Percentiles rank a stretch among this genome's conserved stretches.
Evolutionary conservation across 1,139 yeast genomes (phyloP).

Genomic region (Zygotorulaspora mrakii): DNA sequence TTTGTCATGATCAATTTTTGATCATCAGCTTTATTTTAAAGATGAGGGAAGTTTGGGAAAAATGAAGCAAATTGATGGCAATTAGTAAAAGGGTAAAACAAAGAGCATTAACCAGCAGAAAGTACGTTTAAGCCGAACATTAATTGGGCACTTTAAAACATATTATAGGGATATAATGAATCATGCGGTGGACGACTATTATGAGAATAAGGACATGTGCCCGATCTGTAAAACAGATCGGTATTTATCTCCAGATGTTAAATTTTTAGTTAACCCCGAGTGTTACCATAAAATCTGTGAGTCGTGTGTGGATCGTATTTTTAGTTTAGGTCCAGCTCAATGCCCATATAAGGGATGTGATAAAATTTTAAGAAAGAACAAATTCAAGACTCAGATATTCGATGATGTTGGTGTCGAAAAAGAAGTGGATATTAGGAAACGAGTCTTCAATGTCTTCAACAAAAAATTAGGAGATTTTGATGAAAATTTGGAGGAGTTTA

Average conservation of each 20-base stretch:
- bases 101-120: not conserved
- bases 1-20: too few species aligned
- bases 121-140: slow-evolving; percentile 8
- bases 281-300: slow-evolving; percentile 98
- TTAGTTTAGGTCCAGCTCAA: slow-evolving; percentile 91
- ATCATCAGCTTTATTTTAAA: too few species aligned
- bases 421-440: slow-evolving; percentile 84
- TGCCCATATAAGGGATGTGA: slow-evolving; percentile 95
- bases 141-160: not conserved
- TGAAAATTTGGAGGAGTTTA: slow-evolving; percentile 54
- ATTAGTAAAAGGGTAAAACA: too few species aligned
- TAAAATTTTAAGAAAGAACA: slow-evolving; percentile 78
- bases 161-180: slow-evolving; percentile 1
- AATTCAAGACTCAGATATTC: slow-evolving; percentile 86
- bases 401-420: slow-evolving; percentile 86
- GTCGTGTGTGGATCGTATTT: slow-evolving; percentile 91
- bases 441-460: slow-evolving; percentile 75
- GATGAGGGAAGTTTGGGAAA: too few species aligned
- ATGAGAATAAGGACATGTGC: slow-evolving; percentile 68
- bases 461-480: slow-evolving; percentile 74
- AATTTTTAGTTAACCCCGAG: slow-evolving; percentile 88
- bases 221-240: slow-evolving; percentile 96
- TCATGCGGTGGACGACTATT: slow-evolving; percentile 31
- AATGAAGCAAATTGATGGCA: too few species aligned
- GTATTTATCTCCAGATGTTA: slow-evolving; percentile 90